Evolutionary conservation across 345 rosid species (phyloP).

Genomic region (Syzygium grande): DNA sequence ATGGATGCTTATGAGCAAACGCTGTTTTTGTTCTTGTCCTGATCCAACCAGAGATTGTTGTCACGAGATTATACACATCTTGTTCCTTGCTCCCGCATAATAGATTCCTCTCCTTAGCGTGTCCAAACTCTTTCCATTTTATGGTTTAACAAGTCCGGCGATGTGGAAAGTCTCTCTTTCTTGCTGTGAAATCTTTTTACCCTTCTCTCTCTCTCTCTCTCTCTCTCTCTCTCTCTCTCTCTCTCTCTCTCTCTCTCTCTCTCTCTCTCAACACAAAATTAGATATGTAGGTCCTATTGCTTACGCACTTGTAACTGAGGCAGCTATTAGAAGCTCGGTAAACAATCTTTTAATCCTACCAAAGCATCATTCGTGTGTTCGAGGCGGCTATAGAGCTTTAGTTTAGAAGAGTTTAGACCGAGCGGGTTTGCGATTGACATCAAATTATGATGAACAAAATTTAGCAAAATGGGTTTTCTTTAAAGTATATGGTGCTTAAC

Average conservation of each 20-base stretch:
- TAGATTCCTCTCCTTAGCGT: neutral
- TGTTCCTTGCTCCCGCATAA: neutral
- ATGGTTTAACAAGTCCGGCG: neutral
- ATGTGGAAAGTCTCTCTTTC: neutral
- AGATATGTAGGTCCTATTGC: neutral
- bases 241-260: neutral
- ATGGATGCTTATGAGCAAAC: neutral
- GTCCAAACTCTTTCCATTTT: neutral
- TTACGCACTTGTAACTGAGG: neutral
- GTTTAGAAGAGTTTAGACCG: neutral
- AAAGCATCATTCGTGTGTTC: neutral
- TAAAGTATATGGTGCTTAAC: neutral
- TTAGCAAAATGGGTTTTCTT: neutral
- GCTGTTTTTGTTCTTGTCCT: neutral
- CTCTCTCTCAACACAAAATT: neutral
- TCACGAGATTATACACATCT: neutral
- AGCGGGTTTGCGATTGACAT: fast-evolving
- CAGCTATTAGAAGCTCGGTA: neutral
- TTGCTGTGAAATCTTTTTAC: neutral
- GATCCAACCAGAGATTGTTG: neutral
- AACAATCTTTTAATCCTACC: neutral
- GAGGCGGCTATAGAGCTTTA: neutral
- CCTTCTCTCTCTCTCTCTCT: neutral
- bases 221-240: neutral
- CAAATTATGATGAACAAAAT: neutral